Percentiles rank a stretch among this genome's conserved stretches.
Evolutionary conservation across 75 land plant genomes (phyloP).

Genomic region (Ceratopteris richardii): DNA sequence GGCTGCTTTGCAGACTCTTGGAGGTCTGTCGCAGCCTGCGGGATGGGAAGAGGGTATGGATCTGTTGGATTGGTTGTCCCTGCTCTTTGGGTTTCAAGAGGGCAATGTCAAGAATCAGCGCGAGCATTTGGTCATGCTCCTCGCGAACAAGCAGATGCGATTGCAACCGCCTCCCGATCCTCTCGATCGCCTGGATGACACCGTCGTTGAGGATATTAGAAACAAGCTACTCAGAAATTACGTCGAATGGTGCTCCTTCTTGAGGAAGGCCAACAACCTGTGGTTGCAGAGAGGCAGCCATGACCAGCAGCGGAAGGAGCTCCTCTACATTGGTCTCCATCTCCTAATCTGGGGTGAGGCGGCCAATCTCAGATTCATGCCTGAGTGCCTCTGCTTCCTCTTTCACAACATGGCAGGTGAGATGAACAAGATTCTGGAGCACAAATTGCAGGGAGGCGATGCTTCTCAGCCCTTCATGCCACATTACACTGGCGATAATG

Average conservation of each 20-base stretch:
- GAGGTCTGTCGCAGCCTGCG: conserved; percentile 35
- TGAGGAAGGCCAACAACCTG: conserved; percentile 20
- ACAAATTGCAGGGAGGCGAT: not conserved
- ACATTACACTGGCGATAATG: conserved; percentile 39
- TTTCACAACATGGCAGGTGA: conserved; percentile 83
- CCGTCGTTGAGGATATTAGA: conserved; percentile 48
- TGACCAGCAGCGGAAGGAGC: conserved; percentile 33
- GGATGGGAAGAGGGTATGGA: conserved; percentile 19
- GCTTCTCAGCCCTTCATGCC: not conserved
- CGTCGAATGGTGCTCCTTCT: conserved; percentile 59
- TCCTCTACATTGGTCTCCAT: conserved; percentile 65
- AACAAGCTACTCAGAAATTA: conserved; percentile 63
- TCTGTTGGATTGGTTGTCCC: conserved; percentile 83
- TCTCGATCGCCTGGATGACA: conserved; percentile 48
- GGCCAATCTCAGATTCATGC: conserved; percentile 68
- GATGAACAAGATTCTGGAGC: conserved; percentile 51
- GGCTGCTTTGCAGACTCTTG: conserved; percentile 55
- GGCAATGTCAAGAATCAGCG: conserved; percentile 84
- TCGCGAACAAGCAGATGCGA: conserved; percentile 90
- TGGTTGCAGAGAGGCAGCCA: conserved; percentile 18
- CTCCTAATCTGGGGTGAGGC: conserved; percentile 93
- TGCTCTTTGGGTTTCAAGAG: conserved; percentile 75
- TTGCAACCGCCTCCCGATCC: conserved; percentile 59
- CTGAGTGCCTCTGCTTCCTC: conserved; percentile 77
- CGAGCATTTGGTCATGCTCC: conserved; percentile 83